These are phyloP conservation scores for Chaetomium fimeti DNA, from an alignment of 495 filamentous ascomycete species.

Conservation along the genomic window DNA sequence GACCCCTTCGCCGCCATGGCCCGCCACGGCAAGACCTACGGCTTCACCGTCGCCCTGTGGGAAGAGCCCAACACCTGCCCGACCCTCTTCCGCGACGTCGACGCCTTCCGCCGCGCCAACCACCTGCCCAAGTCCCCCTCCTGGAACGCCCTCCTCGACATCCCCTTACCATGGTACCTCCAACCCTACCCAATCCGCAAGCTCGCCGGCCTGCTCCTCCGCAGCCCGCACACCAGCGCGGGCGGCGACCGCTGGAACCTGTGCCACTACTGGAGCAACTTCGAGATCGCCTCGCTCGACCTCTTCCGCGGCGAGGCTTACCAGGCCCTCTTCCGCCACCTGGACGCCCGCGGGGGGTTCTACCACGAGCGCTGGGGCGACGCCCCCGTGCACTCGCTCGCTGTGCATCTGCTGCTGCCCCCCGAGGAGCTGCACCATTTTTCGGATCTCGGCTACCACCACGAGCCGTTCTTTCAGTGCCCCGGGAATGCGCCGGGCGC, in stretches of 20 bases:
- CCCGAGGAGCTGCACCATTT: conserved; percentile 54
- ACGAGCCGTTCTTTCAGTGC: conserved; percentile 50
- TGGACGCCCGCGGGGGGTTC: conserved; percentile 52
- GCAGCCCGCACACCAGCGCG: conserved; percentile 33
- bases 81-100: conserved; percentile 47
- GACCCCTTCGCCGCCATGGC: conserved; percentile 57
- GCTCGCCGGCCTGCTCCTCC: conserved; percentile 39
- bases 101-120: conserved; percentile 44
- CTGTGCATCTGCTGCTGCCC: conserved; percentile 50
- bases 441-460: conserved; percentile 53
- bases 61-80: conserved; percentile 53
- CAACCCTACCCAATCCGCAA: conserved; percentile 42
- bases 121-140: conserved; percentile 34
- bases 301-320: conserved; percentile 53
- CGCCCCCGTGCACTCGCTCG: conserved; percentile 54
- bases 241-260: conserved; percentile 49
- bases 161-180: conserved; percentile 34
- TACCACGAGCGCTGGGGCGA: conserved; percentile 60
- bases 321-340: conserved; percentile 47
- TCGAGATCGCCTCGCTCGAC: conserved; percentile 55
- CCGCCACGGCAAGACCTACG: conserved; percentile 51
- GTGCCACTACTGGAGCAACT: conserved; percentile 61
- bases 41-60: conserved; percentile 52
- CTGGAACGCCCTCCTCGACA: conserved; percentile 42
- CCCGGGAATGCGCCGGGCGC: conserved; percentile 45